Percentiles rank a stretch among this genome's conserved stretches.
phyloP scores from a whole-genome alignment of 345 rosid genomes.

The Toxicodendron radicans region DNA sequence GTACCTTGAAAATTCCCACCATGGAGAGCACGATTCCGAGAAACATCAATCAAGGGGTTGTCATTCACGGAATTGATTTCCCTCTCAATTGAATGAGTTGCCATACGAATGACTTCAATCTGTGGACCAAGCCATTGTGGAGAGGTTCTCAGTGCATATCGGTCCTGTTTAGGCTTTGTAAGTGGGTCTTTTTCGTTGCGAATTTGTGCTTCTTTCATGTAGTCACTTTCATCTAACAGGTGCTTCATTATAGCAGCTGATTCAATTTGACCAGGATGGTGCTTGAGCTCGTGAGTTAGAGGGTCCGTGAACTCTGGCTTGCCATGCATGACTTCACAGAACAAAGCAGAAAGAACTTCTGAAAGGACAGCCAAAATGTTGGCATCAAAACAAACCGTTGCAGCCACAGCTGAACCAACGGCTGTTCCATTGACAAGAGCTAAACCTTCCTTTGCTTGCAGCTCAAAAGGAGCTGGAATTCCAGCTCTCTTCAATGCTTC shows the following conservation, averaged over 20 bases:
- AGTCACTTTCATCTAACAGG: conserved; percentile 37
- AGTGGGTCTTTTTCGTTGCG: conserved; percentile 46
- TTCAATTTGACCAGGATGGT: conserved; percentile 58
- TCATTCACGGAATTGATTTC: conserved; percentile 58
- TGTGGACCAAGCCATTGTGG: conserved; percentile 67
- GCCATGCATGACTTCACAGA: conserved; percentile 55
- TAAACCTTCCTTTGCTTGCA: conserved; percentile 55
- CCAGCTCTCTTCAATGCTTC: conserved; percentile 50
- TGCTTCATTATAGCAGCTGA: conserved; percentile 50
- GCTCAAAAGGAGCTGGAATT: conserved; percentile 37
- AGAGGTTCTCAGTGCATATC: conserved; percentile 51
- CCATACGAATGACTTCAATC: conserved; percentile 44
- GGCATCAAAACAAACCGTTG: conserved; percentile 53
- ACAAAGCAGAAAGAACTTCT: conserved; percentile 42
- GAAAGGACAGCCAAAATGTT: conserved; percentile 43
- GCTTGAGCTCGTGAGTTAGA: conserved; percentile 50
- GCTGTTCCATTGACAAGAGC: conserved; percentile 57
- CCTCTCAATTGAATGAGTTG: conserved; percentile 48
- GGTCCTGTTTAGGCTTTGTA: conserved; percentile 48
- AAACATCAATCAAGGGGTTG: conserved; percentile 48
- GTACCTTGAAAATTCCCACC: conserved; percentile 65
- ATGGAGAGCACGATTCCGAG: conserved; percentile 42
- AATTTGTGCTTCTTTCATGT: conserved; percentile 37
- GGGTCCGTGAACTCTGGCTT: conserved; percentile 46
- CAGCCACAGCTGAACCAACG: conserved; percentile 57